phyloP scores from a whole-genome alignment of 352 stramenopile genomes.

The Globisporangium nagaii region DNA sequence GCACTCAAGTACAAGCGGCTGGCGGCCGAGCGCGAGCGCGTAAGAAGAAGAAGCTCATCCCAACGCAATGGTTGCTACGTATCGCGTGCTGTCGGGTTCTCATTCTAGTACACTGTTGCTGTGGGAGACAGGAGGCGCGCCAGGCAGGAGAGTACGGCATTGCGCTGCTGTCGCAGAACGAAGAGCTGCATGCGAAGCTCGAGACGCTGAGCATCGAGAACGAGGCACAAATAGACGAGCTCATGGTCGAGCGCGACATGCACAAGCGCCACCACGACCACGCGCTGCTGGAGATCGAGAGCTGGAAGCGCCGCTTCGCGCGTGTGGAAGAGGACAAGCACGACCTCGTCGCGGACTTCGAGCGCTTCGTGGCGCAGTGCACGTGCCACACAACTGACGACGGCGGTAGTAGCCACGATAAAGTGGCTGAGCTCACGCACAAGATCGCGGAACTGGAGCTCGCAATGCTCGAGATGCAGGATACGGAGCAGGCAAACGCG shows the following conservation, averaged over 20 bases:
- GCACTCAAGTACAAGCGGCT: slow-evolving; percentile 35
- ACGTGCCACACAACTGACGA: slow-evolving; percentile 18
- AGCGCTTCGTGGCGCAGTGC: slow-evolving; percentile 42
- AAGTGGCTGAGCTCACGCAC: slow-evolving; percentile 19
- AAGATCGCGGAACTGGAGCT: slow-evolving; percentile 31
- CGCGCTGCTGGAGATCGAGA: slow-evolving; percentile 54
- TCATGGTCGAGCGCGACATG: slow-evolving; percentile 52
- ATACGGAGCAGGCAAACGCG: slow-evolving; percentile 25
- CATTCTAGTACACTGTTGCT: no score
- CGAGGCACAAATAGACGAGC: slow-evolving; percentile 57
- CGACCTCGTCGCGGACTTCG: slow-evolving; percentile 44
- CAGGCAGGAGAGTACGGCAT: slow-evolving; percentile 79
- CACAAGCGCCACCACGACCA: slow-evolving; percentile 58
- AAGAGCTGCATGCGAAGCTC: slow-evolving; percentile 69
- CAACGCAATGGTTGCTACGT: no score
- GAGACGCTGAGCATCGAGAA: slow-evolving; percentile 65
- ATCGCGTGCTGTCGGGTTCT: no score
- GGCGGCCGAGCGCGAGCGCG: slow-evolving; percentile 46
- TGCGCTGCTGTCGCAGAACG: slow-evolving; percentile 67
- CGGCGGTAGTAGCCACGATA: slow-evolving; percentile 19
- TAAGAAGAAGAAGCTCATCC: no score
- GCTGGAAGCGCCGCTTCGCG: slow-evolving; percentile 63
- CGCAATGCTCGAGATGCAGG: slow-evolving; percentile 29
- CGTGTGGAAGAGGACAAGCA: slow-evolving; percentile 62
- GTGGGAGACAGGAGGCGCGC: slow-evolving; percentile 45